A percentile compares a stretch with the other conserved stretches of the same genome.
Conservation (phyloP, 345 rosid species). For the Raphanus raphanistrum region DNA sequence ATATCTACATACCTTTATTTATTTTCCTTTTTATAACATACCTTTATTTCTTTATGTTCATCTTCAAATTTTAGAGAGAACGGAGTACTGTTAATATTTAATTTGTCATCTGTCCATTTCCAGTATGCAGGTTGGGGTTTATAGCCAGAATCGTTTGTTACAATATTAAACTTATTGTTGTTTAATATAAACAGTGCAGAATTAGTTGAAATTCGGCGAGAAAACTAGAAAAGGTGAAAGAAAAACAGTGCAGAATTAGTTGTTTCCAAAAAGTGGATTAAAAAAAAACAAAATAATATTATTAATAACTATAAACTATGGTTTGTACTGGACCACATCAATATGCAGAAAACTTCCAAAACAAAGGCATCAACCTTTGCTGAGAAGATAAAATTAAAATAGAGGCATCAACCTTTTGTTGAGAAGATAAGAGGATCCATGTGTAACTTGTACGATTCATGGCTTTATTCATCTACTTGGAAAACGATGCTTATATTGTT, state of each 20-base stretch:
- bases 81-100: background rate
- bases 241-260: background rate
- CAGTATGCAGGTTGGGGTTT: background rate
- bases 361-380: conserved; percentile 36
- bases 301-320: background rate
- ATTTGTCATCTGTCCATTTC: background rate
- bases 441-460: conserved; percentile 25
- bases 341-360: conserved; percentile 32
- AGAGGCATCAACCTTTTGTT: conserved; percentile 37
- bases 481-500: conserved; percentile 24
- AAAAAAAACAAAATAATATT: background rate
- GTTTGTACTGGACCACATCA: conserved; percentile 38
- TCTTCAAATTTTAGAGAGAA: background rate
- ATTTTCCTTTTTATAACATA: no score
- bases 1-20: no score
- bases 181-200: no score
- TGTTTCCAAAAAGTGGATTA: background rate
- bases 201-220: background rate
- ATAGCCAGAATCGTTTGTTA: background rate
- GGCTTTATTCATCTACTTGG: conserved; percentile 31
- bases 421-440: conserved; percentile 36
- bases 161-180: background rate
- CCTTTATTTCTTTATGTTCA: background rate
- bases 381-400: conserved; percentile 34
- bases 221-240: background rate